A percentile compares a stretch with the other conserved stretches of the same genome.
phyloP scores from a whole-genome alignment of 2,329 filamentous ascomycete species.

The Apiospora pterosperma region DNA sequence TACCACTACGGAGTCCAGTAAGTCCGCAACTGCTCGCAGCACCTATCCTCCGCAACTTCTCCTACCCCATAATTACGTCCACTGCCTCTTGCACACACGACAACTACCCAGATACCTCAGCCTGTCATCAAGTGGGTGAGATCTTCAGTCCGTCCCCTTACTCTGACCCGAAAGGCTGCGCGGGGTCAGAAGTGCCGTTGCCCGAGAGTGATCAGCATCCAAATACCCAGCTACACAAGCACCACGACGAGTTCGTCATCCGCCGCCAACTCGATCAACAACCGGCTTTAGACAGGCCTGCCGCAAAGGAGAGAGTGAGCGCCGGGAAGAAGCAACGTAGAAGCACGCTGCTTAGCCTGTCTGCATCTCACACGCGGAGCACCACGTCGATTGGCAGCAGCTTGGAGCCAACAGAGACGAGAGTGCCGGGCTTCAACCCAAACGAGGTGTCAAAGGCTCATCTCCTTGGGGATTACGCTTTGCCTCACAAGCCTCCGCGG shows the following conservation, averaged over 20 bases:
- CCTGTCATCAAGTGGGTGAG: constrained; percentile 25
- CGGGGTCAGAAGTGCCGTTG: constrained; percentile 23
- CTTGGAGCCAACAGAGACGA: background rate
- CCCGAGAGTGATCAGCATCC: constrained; percentile 18
- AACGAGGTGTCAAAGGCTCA: constrained; percentile 9
- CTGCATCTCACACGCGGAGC: background rate
- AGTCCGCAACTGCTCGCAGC: constrained; percentile 11
- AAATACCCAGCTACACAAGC: constrained; percentile 5
- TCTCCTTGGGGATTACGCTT: constrained; percentile 19
- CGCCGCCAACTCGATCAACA: background rate
- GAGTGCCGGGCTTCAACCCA: background rate
- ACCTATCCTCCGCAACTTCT: constrained; percentile 26
- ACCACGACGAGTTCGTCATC: background rate
- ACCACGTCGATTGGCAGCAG: background rate
- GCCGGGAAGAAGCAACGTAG: background rate
- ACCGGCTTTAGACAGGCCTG: background rate
- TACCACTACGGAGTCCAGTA: constrained; percentile 10
- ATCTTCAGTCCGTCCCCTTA: constrained; percentile 24
- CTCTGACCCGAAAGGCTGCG: constrained; percentile 12
- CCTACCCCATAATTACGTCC: constrained; percentile 24
- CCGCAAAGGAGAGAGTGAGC: background rate
- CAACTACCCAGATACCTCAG: constrained; percentile 9
- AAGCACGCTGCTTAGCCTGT: background rate
- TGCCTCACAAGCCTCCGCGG: constrained; percentile 15
- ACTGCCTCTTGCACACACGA: constrained; percentile 4